These are phyloP conservation scores for Hypoxylon perforatum DNA, from an alignment of 495 filamentous ascomycete species.

Conservation along the genomic window DNA sequence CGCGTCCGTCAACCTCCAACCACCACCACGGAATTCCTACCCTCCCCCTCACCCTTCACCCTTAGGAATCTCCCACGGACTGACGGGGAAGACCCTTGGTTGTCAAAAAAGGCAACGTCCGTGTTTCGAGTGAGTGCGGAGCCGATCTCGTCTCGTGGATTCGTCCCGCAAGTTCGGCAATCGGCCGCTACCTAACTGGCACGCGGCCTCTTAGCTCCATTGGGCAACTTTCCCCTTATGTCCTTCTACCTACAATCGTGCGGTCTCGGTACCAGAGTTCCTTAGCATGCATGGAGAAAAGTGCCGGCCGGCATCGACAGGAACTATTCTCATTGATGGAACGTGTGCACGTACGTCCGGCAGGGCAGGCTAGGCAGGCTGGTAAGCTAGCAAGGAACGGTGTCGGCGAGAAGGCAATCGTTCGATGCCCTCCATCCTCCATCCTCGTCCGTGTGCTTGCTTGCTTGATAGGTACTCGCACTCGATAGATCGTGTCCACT, in stretches of 20 bases:
- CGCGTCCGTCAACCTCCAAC: conserved; percentile 20
- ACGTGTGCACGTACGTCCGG: conserved; percentile 10
- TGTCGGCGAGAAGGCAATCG: conserved; percentile 1
- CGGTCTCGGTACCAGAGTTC: conserved; percentile 33
- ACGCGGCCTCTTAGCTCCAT: conserved; percentile 41
- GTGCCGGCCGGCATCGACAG: conserved; percentile 9
- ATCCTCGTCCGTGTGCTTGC: conserved; percentile 4
- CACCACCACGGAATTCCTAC: conserved; percentile 11
- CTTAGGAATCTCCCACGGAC: conserved; percentile 32
- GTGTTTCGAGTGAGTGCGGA: conserved; percentile 44
- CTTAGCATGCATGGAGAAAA: conserved; percentile 10
- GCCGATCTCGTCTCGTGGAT: conserved; percentile 41
- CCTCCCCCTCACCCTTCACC: conserved; percentile 13
- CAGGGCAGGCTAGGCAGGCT: too few species aligned
- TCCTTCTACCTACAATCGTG: conserved; percentile 29
- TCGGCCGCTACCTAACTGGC: conserved; percentile 44
- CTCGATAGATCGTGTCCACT: not conserved
- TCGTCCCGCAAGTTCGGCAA: conserved; percentile 41
- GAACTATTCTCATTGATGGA: conserved; percentile 11
- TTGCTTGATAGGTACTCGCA: conserved; percentile 2
- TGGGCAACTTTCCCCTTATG: conserved; percentile 32
- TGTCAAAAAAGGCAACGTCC: conserved; percentile 42
- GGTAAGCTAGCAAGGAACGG: too few species aligned
- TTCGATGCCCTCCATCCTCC: too few species aligned
- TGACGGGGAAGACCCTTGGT: not conserved